Base-by-base conservation (phyloP, 75 land plant species). In the Gnetum montanum region DNA sequence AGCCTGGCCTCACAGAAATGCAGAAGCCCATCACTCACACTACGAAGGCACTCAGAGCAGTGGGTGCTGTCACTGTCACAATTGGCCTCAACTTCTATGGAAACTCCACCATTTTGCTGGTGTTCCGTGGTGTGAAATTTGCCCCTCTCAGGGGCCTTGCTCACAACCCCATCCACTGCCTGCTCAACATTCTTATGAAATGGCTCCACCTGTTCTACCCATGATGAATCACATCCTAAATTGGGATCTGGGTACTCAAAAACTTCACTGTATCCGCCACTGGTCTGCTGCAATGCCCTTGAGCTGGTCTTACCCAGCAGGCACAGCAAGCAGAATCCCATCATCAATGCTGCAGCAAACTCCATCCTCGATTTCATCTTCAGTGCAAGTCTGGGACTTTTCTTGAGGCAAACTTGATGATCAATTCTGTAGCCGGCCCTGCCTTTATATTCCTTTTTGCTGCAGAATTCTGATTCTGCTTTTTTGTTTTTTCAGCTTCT, bases 161-260 rank as follows among this genome's bases (percentile, higher is more conserved):
- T 52, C 20, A 52, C 13, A 7, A 52, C 55, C 2, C 25, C 34
- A 20, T 52, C 34, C 19, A 52, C 34, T 29, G 55, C 55, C 4
- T 52, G 37, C 55, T 52, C 55, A 20, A 52, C 55, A 15, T 52
- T 52, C 31, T 52, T 25, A 7, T 52, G 55, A 19, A 52, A 52
- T 8, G 55, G 55, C 25, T 52, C 25, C 55, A 20, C 15, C 8
- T 4, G 13, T 6, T 52, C 55, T 25, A 52, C 55, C 8, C 19
- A 16, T 4, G 55, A 30, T 7, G 55, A 52, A 6, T 52, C 12
- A 4, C 55, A 52, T 18, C 55, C 55, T 19, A 52, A 33, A 33
- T 52, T 12, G 8, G 34, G 55, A 19, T 52, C 37, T 27, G 36
- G 55, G 22, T 20, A 52, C 0, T 13, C 7, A 50, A 30, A 50